phyloP scores from a whole-genome alignment of 768 basidiomycete genomes.

The Boletus reticuloceps region DNA sequence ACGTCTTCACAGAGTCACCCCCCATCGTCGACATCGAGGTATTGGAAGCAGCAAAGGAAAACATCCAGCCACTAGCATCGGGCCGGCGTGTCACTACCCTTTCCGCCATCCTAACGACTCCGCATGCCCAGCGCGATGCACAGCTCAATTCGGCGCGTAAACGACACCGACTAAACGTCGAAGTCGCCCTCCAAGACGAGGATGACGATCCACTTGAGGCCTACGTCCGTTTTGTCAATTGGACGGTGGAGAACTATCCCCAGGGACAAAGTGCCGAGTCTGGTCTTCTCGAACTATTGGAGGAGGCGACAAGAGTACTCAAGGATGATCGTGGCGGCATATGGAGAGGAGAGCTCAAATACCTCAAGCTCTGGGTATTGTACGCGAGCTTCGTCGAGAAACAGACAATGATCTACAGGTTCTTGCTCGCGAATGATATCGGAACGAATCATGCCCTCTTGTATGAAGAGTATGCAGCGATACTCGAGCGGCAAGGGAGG shows the following conservation, averaged over 20 bases:
- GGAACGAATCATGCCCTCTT: conserved; percentile 76
- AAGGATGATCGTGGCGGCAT: conserved; percentile 70
- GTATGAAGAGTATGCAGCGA: conserved; percentile 90
- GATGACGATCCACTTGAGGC: conserved; percentile 84
- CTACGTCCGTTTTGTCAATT: conserved; percentile 81
- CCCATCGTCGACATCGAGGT: conserved; percentile 77
- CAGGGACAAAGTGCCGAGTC: conserved; percentile 88
- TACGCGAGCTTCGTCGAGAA: conserved; percentile 93
- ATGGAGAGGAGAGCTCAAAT: conserved; percentile 80
- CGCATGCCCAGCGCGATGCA: conserved; percentile 71
- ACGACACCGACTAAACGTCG: conserved; percentile 68
- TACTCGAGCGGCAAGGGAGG: conserved; percentile 81
- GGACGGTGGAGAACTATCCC: conserved; percentile 94
- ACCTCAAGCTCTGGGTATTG: conserved; percentile 91
- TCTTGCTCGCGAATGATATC: conserved; percentile 87
- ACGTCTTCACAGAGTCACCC: conserved; percentile 39
- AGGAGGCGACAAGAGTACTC: conserved; percentile 85
- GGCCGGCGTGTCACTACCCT: conserved; percentile 80
- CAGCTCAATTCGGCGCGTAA: conserved; percentile 65
- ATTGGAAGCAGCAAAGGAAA: conserved; percentile 82
- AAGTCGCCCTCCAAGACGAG: conserved; percentile 67
- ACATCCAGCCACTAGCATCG: conserved; percentile 77
- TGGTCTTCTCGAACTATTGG: conserved; percentile 87
- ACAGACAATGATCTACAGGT: conserved; percentile 84
- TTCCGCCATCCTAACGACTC: conserved; percentile 70